Conservation (phyloP, 805 yeast genomes). For the Barnettozyma populi region DNA sequence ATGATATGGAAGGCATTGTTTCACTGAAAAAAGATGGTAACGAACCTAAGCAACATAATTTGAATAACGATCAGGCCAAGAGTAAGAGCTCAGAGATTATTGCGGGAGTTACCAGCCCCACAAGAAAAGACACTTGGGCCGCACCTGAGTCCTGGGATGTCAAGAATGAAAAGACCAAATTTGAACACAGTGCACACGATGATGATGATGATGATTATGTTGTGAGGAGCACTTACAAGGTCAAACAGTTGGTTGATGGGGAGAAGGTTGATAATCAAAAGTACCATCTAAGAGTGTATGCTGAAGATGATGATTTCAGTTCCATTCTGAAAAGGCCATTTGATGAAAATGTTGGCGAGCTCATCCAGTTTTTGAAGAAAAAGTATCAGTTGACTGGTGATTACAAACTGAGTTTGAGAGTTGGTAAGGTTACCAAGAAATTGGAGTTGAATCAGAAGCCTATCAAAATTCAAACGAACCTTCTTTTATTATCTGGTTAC, state of each 20-base stretch:
- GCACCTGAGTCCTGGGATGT: constrained; percentile 65
- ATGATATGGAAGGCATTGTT: constrained; percentile 48
- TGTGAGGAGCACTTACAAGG: constrained; percentile 32
- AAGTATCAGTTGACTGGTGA: constrained; percentile 72
- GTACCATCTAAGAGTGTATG: constrained; percentile 65
- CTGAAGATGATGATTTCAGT: constrained; percentile 79
- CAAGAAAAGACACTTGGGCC: constrained; percentile 35
- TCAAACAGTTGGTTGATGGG: constrained; percentile 25
- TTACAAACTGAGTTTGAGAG: constrained; percentile 66
- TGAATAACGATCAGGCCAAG: not conserved
- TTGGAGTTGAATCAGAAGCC: constrained; percentile 72
- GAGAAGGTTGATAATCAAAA: constrained; percentile 26
- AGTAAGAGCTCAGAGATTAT: not conserved
- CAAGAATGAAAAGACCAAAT: constrained; percentile 26
- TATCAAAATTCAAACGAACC: constrained; percentile 65
- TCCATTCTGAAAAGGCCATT: constrained; percentile 73
- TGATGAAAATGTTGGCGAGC: constrained; percentile 70
- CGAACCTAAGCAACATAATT: not conserved
- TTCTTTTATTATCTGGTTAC: constrained; percentile 73
- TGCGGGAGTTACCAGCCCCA: not conserved
- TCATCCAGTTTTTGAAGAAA: constrained; percentile 64
- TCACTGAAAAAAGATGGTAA: not conserved
- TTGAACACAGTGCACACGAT: constrained; percentile 7
- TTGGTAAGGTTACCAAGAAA: constrained; percentile 72
- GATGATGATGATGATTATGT: constrained; percentile 34